Base-by-base conservation (phyloP, 2,329 filamentous ascomycete species). In the Pseudocercospora pini-densiflorae region DNA sequence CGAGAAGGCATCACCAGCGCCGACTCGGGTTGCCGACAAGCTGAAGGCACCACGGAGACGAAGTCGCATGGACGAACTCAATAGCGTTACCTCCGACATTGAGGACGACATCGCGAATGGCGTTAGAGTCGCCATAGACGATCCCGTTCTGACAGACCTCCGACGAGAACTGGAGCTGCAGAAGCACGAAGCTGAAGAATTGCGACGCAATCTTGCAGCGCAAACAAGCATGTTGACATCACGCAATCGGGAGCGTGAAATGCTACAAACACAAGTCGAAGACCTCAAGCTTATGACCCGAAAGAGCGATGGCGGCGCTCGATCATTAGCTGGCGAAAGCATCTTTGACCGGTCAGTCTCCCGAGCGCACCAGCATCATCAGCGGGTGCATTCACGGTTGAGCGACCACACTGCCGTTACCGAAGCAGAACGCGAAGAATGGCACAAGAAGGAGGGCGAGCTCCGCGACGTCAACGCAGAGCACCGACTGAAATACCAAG, bases 171-270 rank as follows among this genome's bases (percentile, higher is more conserved):
- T 58, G n/a, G 55, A 58, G 19, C 8, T 23, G n/a, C 55, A 58
- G 55, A 90, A 92, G 60, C 93, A 94, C 76, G 94, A 98, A 75
- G 98, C 97, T 74, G 92, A 93, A 2, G 94, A 97, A 77, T 81
- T 99, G 33, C 89, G 94, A 61, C 91, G 94, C 62, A 94, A 98
- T 78, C 92, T 98, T 31, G 93, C 94, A 68, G 95, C 95, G 2
- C 95, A 99, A 78, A 97, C 94, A 0, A 97, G 94, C 0, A 98
- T 99, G 93, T 86, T 99, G 36, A 97, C 94, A 0, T 98, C 95
- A 40, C 88, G 95, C 24, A 97, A 97, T 75, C 91, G 93, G 27
- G 95, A 99, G 77, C 96, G 97, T 76, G 94, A 98, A 77, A 89
- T 93, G 5, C 84, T 99, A 8, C 97, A 98, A 78, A 93, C 97